Conservation (phyloP, 768 basidiomycete genomes). For the Dentipellis sp. region DNA sequence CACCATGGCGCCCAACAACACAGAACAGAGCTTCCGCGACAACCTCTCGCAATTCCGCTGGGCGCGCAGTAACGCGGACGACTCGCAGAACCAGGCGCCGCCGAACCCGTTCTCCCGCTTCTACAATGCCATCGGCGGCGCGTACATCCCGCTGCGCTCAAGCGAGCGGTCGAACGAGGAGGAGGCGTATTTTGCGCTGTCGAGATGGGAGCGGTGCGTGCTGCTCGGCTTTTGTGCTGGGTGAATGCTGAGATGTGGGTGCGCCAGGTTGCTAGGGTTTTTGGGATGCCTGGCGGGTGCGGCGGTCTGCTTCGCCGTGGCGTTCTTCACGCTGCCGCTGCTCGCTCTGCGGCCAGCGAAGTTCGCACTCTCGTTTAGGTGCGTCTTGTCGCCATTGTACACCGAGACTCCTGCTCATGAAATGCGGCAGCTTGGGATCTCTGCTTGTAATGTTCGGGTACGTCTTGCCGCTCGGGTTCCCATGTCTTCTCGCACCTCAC, state of each 20-base stretch:
- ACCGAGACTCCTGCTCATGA: neutral
- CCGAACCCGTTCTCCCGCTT: slow-evolving; percentile 72
- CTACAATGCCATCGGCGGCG: slow-evolving; percentile 76
- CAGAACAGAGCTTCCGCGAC: slow-evolving; percentile 60
- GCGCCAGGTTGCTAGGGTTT: slow-evolving; percentile 75
- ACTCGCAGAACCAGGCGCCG: slow-evolving; percentile 41
- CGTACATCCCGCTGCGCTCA: slow-evolving; percentile 83
- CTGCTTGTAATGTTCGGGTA: slow-evolving; percentile 95
- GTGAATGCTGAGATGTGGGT: neutral
- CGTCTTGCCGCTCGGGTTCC: neutral
- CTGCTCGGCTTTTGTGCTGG: neutral
- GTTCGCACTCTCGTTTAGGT: slow-evolving; percentile 87
- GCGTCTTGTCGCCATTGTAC: slow-evolving; percentile 7
- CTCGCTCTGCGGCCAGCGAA: slow-evolving; percentile 74
- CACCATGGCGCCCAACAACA: slow-evolving; percentile 6
- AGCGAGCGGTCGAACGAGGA: slow-evolving; percentile 85
- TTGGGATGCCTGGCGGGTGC: slow-evolving; percentile 84
- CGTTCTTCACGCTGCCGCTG: slow-evolving; percentile 75
- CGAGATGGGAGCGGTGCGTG: slow-evolving; percentile 84
- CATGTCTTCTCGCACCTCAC: neutral
- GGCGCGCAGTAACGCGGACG: slow-evolving; percentile 65
- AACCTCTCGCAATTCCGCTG: slow-evolving; percentile 84
- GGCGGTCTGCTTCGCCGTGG: slow-evolving; percentile 86
- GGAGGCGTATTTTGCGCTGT: slow-evolving; percentile 88
- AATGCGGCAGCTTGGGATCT: slow-evolving; percentile 59